phyloP scores from a whole-genome alignment of 208 protist genomes.

The Acanthamoeba lenticulata region DNA sequence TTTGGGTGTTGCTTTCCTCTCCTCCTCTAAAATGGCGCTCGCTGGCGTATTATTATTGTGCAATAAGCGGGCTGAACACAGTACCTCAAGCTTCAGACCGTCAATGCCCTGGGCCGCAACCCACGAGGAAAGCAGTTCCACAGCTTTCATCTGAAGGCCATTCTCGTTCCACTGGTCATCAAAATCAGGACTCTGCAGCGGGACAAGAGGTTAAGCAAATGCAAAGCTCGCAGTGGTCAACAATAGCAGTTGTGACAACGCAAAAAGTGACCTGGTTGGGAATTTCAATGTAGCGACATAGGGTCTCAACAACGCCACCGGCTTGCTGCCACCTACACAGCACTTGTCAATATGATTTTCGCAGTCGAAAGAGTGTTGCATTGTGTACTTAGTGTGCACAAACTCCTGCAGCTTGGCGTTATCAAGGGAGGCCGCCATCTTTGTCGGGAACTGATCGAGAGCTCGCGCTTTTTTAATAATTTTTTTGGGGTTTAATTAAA shows the following conservation, averaged over 20 bases:
- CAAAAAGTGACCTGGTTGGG: neutral
- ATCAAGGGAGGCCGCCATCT: neutral
- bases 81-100: conserved; percentile 63
- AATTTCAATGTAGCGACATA: neutral
- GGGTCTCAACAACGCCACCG: neutral
- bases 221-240: neutral
- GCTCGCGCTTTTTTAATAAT: too few relatives aligned
- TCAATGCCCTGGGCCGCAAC: conserved; percentile 63
- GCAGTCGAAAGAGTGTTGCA: neutral
- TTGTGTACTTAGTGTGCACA: neutral
- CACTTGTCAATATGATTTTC: neutral
- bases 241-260: neutral
- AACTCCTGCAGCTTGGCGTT: neutral
- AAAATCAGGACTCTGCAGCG: neutral
- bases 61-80: neutral
- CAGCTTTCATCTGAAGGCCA: conserved; percentile 67
- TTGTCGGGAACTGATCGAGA: too few relatives aligned
- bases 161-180: conserved; percentile 73
- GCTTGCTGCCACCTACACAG: neutral
- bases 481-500: too few relatives aligned
- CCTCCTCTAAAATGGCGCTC: too few relatives aligned
- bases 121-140: conserved; percentile 70
- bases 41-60: too few relatives aligned
- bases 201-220: neutral
- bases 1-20: too few relatives aligned